Evolutionary conservation across 441 rosid genomes (phyloP), one percentile per base, ranked within the genome.

Genomic region (Erodium texanum): DNA sequence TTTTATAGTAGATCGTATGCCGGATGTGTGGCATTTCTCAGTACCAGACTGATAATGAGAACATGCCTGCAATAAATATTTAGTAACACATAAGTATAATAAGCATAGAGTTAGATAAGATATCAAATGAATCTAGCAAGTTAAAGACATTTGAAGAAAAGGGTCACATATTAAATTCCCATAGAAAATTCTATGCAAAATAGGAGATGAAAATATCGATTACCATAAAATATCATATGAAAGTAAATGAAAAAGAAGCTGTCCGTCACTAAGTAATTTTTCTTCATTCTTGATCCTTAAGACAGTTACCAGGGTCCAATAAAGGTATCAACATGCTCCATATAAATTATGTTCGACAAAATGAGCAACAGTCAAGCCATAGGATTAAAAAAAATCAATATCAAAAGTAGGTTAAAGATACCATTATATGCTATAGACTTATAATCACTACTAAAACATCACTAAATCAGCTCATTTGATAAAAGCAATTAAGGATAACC

Each of bases 1-100:
- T 70, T 77, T 71, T 61, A 89, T 71, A 74, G 89, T 79, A 81
- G 86, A 75, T 75, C 67, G 82, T 68, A 85, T 56, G 77, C 62
- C 62, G 65, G 76, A 71, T 64, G 71, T 71, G 73, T 70, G 72
- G 71, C 70, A 76, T 64, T 82, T 78, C 75, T 85, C 90, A 66
- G 75, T 43, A 66, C 74, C 64, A 70, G 84, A 79, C 78, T 76
- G 82, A 74, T 73, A 72, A 77, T 82, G 82, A 78, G 72, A 71
- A 75, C 82, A 72, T 68, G 74, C 84, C 93, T 87, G 84, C 73
- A 77, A 64, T 61, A 32, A 59, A 58, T 71, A 66, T 36, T 65
- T 24, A 54, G 18, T 29, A 5, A 66, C 32, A 24, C 19, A 64
- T 22, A 14, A 19, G 20, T 58, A 12, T 59, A 22, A 59, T n/a